A percentile compares a stretch with the other conserved stretches of the same genome.
phyloP scores from a whole-genome alignment of 139 green algal genomes.

The Pseudopediastrum boryanum region DNA sequence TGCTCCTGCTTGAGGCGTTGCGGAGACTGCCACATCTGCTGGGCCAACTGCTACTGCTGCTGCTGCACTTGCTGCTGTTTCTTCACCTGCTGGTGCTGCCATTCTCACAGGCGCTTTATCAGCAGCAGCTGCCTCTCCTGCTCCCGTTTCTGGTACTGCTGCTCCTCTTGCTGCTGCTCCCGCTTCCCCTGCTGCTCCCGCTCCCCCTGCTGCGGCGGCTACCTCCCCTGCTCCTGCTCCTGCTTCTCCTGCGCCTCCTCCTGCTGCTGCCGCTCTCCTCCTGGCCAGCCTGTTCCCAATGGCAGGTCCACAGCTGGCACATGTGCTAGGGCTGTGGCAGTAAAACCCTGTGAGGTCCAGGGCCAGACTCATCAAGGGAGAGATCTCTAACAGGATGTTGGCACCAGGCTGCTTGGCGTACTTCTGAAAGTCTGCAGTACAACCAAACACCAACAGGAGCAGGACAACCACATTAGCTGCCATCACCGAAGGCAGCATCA shows the following conservation, averaged over 20 bases:
- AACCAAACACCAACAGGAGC: not conserved
- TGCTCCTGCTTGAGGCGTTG: not conserved
- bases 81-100: too few relatives aligned
- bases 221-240: not conserved
- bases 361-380: slow-evolving; percentile 42
- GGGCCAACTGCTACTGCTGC: not conserved
- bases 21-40: not conserved
- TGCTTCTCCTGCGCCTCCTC: not conserved
- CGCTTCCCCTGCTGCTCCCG: not conserved
- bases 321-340: slow-evolving; percentile 28
- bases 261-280: slow-evolving; percentile 2
- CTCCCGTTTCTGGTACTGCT: not conserved
- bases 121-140: not conserved
- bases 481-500: too few relatives aligned
- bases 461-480: not conserved
- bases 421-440: slow-evolving; percentile 65
- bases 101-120: too few relatives aligned
- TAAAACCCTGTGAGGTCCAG: slow-evolving; percentile 47
- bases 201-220: not conserved
- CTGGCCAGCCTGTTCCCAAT: not conserved
- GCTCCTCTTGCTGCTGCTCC: not conserved
- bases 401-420: slow-evolving; percentile 66
- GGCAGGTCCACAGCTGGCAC: slow-evolving; percentile 9
- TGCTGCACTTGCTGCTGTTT: not conserved
- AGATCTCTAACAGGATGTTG: slow-evolving; percentile 72